A percentile compares a stretch with the other conserved stretches of the same genome.
Evolutionary conservation across 2,329 filamentous ascomycete genomes (phyloP).

Genomic region (Fusarium floridanum): DNA sequence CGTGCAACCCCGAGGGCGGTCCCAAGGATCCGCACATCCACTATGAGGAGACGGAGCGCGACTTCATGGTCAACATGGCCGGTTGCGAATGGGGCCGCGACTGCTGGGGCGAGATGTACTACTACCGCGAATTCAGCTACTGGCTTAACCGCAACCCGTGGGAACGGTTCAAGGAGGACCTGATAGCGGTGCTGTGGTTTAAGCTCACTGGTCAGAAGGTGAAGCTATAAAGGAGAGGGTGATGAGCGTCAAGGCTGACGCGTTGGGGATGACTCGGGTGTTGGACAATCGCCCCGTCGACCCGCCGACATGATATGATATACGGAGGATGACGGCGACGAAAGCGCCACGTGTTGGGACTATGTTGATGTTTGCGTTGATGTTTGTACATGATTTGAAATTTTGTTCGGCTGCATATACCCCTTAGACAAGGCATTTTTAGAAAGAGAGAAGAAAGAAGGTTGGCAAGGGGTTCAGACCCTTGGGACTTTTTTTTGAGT

Average conservation of each 20-base stretch:
- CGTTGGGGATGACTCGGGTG: background rate
- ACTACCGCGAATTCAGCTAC: conserved; percentile 92
- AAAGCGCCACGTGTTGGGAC: conserved; percentile 8
- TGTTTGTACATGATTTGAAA: conserved; percentile 37
- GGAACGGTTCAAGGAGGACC: conserved; percentile 80
- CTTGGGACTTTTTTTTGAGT: conserved; percentile 3
- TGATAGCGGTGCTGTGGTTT: conserved; percentile 71
- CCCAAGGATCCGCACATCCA: conserved; percentile 83
- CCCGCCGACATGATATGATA: conserved; percentile 24
- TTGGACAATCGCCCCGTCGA: conserved; percentile 19
- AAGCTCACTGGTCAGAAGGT: conserved; percentile 73
- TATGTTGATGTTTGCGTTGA: conserved; percentile 22
- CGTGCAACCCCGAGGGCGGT: conserved; percentile 78
- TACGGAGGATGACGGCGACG: conserved; percentile 29
- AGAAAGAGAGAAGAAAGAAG: conserved; percentile 24
- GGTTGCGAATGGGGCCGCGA: conserved; percentile 97
- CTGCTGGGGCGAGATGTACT: conserved; percentile 98
- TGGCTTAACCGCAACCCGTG: conserved; percentile 86
- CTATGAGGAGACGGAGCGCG: conserved; percentile 85
- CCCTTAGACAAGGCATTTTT: conserved; percentile 40
- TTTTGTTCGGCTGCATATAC: conserved; percentile 37
- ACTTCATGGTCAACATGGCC: conserved; percentile 98
- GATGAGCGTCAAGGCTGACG: conserved; percentile 2
- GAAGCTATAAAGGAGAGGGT: conserved; percentile 59
- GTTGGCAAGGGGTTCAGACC: conserved; percentile 4